phyloP scores from a whole-genome alignment of 768 basidiomycete genomes.

The Clathrus columnatus region DNA sequence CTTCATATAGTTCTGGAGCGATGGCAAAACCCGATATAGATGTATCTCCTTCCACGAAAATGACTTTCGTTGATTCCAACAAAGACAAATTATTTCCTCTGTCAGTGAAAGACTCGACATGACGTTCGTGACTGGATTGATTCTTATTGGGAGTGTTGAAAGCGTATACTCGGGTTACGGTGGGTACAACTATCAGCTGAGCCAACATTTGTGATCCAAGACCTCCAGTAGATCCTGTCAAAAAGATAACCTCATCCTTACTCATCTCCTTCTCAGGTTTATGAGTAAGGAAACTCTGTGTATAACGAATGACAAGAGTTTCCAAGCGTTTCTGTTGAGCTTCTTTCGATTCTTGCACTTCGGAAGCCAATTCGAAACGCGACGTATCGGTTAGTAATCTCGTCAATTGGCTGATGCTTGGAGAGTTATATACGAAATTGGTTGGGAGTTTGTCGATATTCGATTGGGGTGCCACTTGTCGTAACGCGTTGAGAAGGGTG shows the following conservation, averaged over 20 bases:
- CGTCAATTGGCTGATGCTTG: constrained; percentile 23
- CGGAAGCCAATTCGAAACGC: no score
- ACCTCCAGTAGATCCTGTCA: constrained; percentile 24
- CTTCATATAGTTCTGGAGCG: constrained; percentile 14
- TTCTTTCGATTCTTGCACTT: no score
- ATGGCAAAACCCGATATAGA: constrained; percentile 21
- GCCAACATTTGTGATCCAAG: constrained; percentile 26
- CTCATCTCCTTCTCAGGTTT: not conserved
- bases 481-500: constrained; percentile 19
- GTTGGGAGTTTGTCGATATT: constrained; percentile 20
- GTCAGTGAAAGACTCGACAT: constrained; percentile 25
- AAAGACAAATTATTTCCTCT: constrained; percentile 23
- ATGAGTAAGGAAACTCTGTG: constrained; percentile 12
- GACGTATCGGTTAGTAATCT: no score
- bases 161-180: constrained; percentile 21
- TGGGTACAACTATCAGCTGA: constrained; percentile 13
- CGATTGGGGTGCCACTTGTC: constrained; percentile 12
- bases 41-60: constrained; percentile 30
- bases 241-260: constrained; percentile 20
- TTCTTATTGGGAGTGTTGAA: constrained; percentile 17
- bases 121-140: constrained; percentile 12
- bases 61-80: constrained; percentile 25
- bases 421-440: constrained; percentile 30
- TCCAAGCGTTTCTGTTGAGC: constrained; percentile 5
- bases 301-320: constrained; percentile 13